phyloP scores from a whole-genome alignment of 768 basidiomycete species.

The Phylloporus arenicola region DNA sequence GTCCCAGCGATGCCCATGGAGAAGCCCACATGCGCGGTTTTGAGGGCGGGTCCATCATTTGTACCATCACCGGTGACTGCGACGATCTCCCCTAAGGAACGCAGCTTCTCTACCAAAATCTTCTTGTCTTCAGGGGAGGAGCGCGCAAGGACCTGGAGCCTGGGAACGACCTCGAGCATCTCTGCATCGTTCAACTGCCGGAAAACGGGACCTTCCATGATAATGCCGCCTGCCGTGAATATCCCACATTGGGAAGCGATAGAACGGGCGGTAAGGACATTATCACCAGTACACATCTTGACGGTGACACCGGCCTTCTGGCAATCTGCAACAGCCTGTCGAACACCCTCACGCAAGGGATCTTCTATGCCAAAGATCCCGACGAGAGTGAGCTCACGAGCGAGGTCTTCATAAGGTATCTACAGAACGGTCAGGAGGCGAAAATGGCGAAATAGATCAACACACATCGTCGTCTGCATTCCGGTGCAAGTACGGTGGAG shows the following conservation, averaged over 20 bases:
- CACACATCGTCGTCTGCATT: conserved; percentile 51
- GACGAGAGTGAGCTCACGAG: conserved; percentile 73
- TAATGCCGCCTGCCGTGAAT: conserved; percentile 86
- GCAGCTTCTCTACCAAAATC: conserved; percentile 83
- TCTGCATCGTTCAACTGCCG: conserved; percentile 66
- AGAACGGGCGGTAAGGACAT: conserved; percentile 91
- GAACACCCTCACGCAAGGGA: conserved; percentile 86
- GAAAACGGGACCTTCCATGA: conserved; percentile 98
- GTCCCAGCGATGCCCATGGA: conserved; percentile 96
- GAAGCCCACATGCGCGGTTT: conserved; percentile 94
- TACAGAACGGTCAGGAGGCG: conserved; percentile 25
- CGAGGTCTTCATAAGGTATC: conserved; percentile 67
- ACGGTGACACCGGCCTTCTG: conserved; percentile 84
- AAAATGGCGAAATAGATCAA: not conserved
- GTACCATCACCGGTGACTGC: conserved; percentile 98
- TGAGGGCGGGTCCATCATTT: conserved; percentile 95
- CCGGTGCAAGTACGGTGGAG: conserved; percentile 46
- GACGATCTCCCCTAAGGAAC: conserved; percentile 81
- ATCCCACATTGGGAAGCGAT: conserved; percentile 97
- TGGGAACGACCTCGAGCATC: conserved; percentile 78
- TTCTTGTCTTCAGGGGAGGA: conserved; percentile 98
- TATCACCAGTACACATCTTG: conserved; percentile 99
- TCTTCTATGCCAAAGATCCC: conserved; percentile 95
- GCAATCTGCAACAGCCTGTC: conserved; percentile 83
- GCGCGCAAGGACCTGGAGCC: conserved; percentile 92